These are phyloP conservation scores for Lablab purpureus DNA, from an alignment of 306 rosid genomes.

Conservation along the genomic window DNA sequence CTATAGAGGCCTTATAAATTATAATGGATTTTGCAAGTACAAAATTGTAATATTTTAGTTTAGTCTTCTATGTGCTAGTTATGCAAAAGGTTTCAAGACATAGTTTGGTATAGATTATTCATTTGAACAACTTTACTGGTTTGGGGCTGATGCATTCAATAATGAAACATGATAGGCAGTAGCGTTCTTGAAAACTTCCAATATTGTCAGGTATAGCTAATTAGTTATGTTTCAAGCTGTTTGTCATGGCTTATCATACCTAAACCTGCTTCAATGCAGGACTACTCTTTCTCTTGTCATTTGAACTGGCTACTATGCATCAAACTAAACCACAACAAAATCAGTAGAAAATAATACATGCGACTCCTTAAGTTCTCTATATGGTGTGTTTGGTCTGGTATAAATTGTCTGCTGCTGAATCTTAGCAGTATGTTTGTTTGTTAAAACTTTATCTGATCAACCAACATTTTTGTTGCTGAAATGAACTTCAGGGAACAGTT, in stretches of 20 bases:
- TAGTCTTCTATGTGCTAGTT: not conserved
- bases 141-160: constrained; percentile 14
- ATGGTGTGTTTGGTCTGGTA: not conserved
- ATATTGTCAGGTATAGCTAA: not conserved
- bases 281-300: not conserved
- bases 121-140: not conserved
- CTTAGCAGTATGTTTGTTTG: not conserved
- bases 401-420: constrained; percentile 13
- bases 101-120: constrained; percentile 18
- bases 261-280: not conserved
- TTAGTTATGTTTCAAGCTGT: constrained; percentile 22
- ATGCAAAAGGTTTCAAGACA: constrained; percentile 5
- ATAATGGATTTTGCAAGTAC: not conserved
- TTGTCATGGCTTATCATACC: not conserved
- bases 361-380: constrained; percentile 4
- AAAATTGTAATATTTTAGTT: not conserved
- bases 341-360: not conserved
- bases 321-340: not conserved
- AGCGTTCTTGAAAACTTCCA: not conserved
- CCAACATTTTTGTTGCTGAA: constrained; percentile 11
- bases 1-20: not conserved
- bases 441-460: not conserved
- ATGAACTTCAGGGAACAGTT: not conserved
- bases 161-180: constrained; percentile 5
- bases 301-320: not conserved